Evolutionary conservation across 2,329 filamentous ascomycete genomes (phyloP).

Genomic region (Talaromyces islandicus): DNA sequence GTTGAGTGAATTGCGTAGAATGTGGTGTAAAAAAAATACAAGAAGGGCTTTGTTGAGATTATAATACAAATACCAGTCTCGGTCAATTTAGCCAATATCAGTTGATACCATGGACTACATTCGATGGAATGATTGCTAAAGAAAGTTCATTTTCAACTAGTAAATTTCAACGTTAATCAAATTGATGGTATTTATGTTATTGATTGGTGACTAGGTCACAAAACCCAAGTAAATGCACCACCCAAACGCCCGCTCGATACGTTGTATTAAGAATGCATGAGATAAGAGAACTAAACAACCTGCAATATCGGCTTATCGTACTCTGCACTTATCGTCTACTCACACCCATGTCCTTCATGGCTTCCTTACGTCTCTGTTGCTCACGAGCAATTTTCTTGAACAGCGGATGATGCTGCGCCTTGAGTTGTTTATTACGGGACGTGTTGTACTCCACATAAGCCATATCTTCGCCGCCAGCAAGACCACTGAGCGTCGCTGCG

Average conservation of each 20-base stretch:
- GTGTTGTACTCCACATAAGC: conserved; percentile 86
- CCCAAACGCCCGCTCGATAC: background rate
- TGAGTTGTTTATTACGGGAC: conserved; percentile 61
- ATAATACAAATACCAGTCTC: background rate
- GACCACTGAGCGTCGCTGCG: conserved; percentile 76
- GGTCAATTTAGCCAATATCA: background rate
- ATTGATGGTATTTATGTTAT: background rate
- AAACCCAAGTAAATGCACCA: background rate
- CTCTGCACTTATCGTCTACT: conserved; percentile 4
- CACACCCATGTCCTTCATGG: conserved; percentile 25
- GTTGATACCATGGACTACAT: background rate
- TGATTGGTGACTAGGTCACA: background rate
- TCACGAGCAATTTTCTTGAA: conserved; percentile 63
- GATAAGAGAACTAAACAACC: background rate
- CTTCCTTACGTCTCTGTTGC: conserved; percentile 51
- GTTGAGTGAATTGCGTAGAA: background rate
- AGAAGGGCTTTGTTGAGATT: background rate
- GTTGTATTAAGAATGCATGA: background rate
- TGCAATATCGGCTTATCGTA: background rate
- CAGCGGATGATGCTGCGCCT: conserved; percentile 53
- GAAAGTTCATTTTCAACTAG: background rate
- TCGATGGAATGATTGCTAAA: background rate
- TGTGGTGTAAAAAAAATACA: background rate
- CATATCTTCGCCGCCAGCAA: conserved; percentile 93
- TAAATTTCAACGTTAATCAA: background rate